Base-by-base conservation (phyloP, 1,284 basidiomycete genomes). In the Wallemia hederae region DNA sequence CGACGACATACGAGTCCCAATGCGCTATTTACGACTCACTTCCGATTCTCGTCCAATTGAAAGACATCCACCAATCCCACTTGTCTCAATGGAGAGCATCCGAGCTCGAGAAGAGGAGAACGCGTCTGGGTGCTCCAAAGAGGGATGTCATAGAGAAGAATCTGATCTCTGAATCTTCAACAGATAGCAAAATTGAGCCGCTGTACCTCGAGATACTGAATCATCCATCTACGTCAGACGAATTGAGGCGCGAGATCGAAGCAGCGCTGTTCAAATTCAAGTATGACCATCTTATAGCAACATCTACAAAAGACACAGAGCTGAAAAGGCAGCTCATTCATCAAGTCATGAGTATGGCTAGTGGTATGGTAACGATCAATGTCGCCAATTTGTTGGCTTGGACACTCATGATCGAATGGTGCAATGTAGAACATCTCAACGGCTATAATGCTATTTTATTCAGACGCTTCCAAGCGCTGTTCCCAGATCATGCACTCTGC, bases 351-450 rank as follows among this genome's bases (percentile, higher is more conserved):
- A 76, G 78, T 3, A 71, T 91, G 58, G 76, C 84, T 0, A 72
- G 76, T 19, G 88, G 85, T 1, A 77, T 80, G 58, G 78, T 91
- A 11, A 71, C 88, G 3, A 73, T 94, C 27, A 73, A 75, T 27
- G 75, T 88, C n/a, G 76, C 79, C 0, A 80, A 91, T 65, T 80
- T 83, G 64, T 65, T 82, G 17, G 85, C 85, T 0, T 94, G 89
- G 89, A 75, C 72, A 29, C 70, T 86, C 22, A 80, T 76, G 63
- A 73, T 97, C 49, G 87, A 97, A 66, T 79, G 81, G 65, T 78
- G 74, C 59, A 82, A 97, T 67, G 75, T 74, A 56, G 77, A 77
- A n/a, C 75, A 74, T 7, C 74, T 87, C 14, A 77, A 83, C 87
- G 67, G 65, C 78, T 68, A 24, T 7, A 2, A 0, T 58, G 59